A percentile compares a stretch with the other conserved stretches of the same genome.
These are phyloP conservation scores for Lactarius vividus DNA, from an alignment of 768 basidiomycete genomes.

Conservation along the genomic window DNA sequence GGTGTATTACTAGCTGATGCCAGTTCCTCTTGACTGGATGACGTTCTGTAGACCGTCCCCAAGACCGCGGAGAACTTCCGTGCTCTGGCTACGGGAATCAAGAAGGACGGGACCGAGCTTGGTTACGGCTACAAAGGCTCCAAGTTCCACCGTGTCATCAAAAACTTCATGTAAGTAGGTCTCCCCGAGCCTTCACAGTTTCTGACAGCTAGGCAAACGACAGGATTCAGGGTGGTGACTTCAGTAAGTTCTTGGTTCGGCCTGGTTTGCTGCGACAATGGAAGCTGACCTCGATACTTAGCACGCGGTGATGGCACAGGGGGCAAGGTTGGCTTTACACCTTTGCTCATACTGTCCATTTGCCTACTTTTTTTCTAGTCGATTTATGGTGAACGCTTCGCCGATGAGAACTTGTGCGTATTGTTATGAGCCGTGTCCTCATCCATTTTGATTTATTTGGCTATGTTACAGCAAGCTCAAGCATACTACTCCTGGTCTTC, in stretches of 20 bases:
- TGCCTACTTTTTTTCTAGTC: constrained; percentile 46
- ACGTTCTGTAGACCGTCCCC: constrained; percentile 69
- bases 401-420: constrained; percentile 93
- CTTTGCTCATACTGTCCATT: background rate
- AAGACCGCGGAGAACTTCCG: constrained; percentile 99
- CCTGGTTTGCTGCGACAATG: constrained; percentile 23
- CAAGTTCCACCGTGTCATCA: constrained; percentile 95
- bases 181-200: constrained; percentile 28
- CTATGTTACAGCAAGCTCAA: constrained; percentile 76
- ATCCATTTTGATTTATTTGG: background rate
- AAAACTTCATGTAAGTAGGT: constrained; percentile 73
- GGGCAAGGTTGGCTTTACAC: constrained; percentile 60
- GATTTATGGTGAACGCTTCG: constrained; percentile 87
- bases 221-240: constrained; percentile 98
- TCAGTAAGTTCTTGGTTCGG: constrained; percentile 57
- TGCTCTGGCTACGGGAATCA: constrained; percentile 80
- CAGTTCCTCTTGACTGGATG: constrained; percentile 1
- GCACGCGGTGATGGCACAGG: constrained; percentile 87
- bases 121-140: constrained; percentile 94
- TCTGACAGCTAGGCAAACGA: background rate
- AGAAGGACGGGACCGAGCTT: constrained; percentile 63
- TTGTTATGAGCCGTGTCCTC: background rate
- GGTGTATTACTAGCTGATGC: background rate
- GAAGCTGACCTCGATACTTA: constrained; percentile 32
- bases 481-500: constrained; percentile 82